Evolutionary conservation across 768 basidiomycete genomes (phyloP).

Genomic region (Amanita inopinata): DNA sequence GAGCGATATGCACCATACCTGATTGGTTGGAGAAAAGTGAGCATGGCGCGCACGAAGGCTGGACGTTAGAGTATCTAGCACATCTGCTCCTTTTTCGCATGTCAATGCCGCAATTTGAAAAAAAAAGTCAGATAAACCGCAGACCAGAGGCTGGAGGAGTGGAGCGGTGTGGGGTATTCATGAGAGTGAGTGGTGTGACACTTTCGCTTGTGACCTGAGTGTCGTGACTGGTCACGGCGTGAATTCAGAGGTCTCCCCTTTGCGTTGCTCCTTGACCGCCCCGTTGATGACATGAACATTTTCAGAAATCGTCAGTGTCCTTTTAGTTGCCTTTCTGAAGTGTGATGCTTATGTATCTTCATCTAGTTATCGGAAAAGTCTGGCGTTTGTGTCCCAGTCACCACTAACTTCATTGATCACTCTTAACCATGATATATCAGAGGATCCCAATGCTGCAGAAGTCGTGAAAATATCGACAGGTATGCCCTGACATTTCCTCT

Average conservation of each 20-base stretch:
- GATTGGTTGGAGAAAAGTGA: too few relatives aligned
- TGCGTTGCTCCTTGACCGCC: slow-evolving; percentile 10
- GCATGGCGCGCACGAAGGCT: not conserved
- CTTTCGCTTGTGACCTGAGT: slow-evolving; percentile 12
- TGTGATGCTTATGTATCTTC: slow-evolving; percentile 14
- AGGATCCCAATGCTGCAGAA: slow-evolving; percentile 91
- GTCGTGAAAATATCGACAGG: slow-evolving; percentile 88
- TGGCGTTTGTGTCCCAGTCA: slow-evolving; percentile 63
- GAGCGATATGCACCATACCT: not conserved
- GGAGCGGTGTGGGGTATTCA: slow-evolving; percentile 1
- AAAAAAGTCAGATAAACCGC: slow-evolving; percentile 1
- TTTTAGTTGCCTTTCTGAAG: slow-evolving; percentile 1
- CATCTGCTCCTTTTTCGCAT: not conserved
- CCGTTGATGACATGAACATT: slow-evolving; percentile 55
- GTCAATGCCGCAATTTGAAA: not conserved
- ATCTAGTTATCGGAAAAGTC: slow-evolving; percentile 78
- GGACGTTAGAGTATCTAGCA: not conserved
- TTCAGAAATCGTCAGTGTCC: slow-evolving; percentile 64
- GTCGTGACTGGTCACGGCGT: slow-evolving; percentile 31
- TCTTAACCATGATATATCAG: slow-evolving; percentile 33
- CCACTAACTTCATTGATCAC: slow-evolving; percentile 11
- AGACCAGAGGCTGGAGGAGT: slow-evolving; percentile 8
- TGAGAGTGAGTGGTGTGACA: not conserved
- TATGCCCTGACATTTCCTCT: slow-evolving; percentile 8
- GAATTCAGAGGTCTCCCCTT: slow-evolving; percentile 17